Base-by-base conservation (phyloP, 805 yeast genomes). In the Sugiyamaella mastotermitis region DNA sequence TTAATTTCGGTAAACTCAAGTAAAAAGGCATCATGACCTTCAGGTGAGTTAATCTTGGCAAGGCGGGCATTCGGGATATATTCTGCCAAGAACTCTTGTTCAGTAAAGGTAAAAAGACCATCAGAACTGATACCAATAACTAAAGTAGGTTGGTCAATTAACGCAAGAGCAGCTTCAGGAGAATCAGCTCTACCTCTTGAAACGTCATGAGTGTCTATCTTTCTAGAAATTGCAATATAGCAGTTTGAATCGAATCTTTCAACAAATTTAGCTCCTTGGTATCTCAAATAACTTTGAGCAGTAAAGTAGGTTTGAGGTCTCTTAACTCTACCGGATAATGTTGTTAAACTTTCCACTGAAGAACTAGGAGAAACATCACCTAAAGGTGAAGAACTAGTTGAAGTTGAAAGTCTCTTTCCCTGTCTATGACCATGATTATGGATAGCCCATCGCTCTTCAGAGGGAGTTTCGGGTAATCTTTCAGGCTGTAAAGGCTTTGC, bases 21-120 rank as follows among this genome's bases (percentile, higher is more conserved):
- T 43, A 92, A 64, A 56, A 92, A 92, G 2, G 97, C 98, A 65
- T 92, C 98, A 56, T 92, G 98, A 13, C 98, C 98, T 52, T 92
- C 98, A 9, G 90, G 92, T 1, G 97, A 87, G 46, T 83, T 76
- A 30, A 92, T 79, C 51, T 78, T 76, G 48, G 79, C 77, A 47
- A 92, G 65, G 5, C 50, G 58, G 1, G 94, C 71, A 50, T 82
- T 70, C 5, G 87, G 88, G 42, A 92, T 73, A 53, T 77, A 65
- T 28, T 76, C 72, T 1, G 94, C 94, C 33, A 92, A 69, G 36
- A 79, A 74, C 53, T 84, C 84, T 61, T 92, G 98, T 62, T 92
- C 98, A 15, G 88, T 74, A 51, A 82, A 77, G 0, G 97, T 90
- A 64, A 92, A 92, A 19, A 92, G 66, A 0, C 96, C 97, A 60